Base-by-base conservation (phyloP, 2,329 filamentous ascomycete genomes). In the Clonostachys solani region DNA sequence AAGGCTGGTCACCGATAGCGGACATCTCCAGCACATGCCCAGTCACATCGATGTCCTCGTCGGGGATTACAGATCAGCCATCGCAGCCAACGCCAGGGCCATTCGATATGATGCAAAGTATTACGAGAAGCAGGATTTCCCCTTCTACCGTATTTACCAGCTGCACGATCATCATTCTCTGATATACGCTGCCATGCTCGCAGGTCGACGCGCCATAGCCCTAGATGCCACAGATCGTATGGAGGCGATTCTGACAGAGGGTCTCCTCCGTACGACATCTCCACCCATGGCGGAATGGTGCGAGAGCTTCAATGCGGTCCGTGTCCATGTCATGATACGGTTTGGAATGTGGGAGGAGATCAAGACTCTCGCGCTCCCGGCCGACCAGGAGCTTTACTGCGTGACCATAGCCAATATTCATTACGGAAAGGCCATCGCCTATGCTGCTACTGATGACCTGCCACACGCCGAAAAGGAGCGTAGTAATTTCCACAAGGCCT, bases 101-200 rank as follows among this genome's bases (percentile, higher is more conserved):
- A 81, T 86, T 43, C 56, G 65, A 0, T 84, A 84, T 2, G 86
- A 91, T 58, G 77, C 86, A 46, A 80, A 78, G 51, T 89, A 78
- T 55, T 69, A 86, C 3, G 63, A 66, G 0, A 66, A 72, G 5
- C 69, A 74, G 4, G 83, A 85, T 0, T 61, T 77, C 45, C 85
- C 85, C 59, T 89, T 90, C 61, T 91, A 90, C 63, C 83, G 81
- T 0, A 73, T 89, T 12, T 91, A 90, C 58, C 77, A 86, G 6
- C 77, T 79, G 50, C 87, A 91, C 59, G 72, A 90, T 54, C 83
- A 82, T 55, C 86, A 90, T 59, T 89, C 87, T 49, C 74, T 80
- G 8, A 78, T 89, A 43, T 90, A 90, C 58, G 84, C 83, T 2
- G 85, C 86, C 42, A 88, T 91, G 85, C 86, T 90, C 53, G 81